Evolutionary conservation across 305 asterid species (phyloP).

Genomic region (Caryopteris hybrid): DNA sequence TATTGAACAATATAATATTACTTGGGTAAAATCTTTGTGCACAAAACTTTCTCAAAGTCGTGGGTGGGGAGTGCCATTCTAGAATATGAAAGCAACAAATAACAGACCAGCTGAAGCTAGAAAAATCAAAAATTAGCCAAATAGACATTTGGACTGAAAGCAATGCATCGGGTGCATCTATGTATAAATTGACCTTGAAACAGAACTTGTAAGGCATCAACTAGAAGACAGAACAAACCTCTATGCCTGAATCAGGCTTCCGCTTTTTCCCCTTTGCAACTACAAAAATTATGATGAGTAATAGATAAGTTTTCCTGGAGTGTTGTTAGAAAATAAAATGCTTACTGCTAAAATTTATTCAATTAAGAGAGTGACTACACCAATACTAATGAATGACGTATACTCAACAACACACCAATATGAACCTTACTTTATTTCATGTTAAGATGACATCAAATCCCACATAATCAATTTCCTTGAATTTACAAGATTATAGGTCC

Average conservation of each 20-base stretch:
- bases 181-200: neutral
- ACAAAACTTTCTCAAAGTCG: neutral
- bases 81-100: neutral
- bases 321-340: neutral
- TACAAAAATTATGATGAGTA: conserved; percentile 36
- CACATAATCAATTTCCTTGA: neutral
- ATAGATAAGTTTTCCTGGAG: conserved; percentile 1
- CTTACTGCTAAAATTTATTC: neutral
- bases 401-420: conserved; percentile 8
- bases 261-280: conserved; percentile 87
- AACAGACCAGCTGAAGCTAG: neutral
- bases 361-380: conserved; percentile 5
- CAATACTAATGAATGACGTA: neutral
- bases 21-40: neutral
- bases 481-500: conserved; percentile 1
- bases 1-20: neutral
- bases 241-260: conserved; percentile 63
- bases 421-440: conserved; percentile 1
- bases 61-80: neutral
- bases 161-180: neutral
- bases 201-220: neutral
- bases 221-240: conserved; percentile 50
- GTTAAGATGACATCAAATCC: conserved; percentile 12
- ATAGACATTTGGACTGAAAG: neutral
- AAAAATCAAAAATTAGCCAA: too few relatives aligned